Base-by-base conservation (phyloP, 148 eudicot genomes). In the Polygonum maritimum region DNA sequence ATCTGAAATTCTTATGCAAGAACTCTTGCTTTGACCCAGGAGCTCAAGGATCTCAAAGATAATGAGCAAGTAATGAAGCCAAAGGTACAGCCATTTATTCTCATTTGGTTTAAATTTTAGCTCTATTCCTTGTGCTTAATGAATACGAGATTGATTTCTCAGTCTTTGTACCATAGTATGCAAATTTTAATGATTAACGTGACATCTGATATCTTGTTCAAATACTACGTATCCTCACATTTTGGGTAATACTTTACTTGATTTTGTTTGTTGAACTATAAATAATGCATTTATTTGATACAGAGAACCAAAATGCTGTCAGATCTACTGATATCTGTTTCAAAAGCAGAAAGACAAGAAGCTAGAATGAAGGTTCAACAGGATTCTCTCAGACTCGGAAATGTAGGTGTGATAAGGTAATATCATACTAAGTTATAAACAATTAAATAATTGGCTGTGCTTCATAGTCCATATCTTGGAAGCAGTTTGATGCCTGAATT, bases 321-420 rank as follows among this genome's bases (percentile, higher is more conserved):
- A 79, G 99, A 96, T 85, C 80, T 96, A 76, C 78, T 96, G 82
- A 91, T 96, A 82, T 87, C 99, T 74, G 90, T 92, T 74, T 92
- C 99, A 69, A 96, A 91, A 88, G 97, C 99, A 74, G 99, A 96
- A 84, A 91, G 99, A 80, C 94, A 91, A 85, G 99, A 96, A 83
- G 89, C 99, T 51, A 91, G 99, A 81, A 84, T 91, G 91, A 96
- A 88, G 89, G 91, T 96, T 71, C 91, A 97, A 33, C 97, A 96
- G 73, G 98, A 96, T 81, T 92, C 97, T 62, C 75, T 91, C 85
- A 89, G 98, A 84, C 94, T 96, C 75, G 99, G 99, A 69, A 96
- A 91, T 85, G 98, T 96, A 33, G 98, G 98, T 74, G 89, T 96
- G 41, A 84, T 91, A 79, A 92, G 99, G 99, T 92, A 82, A 47